Conservation (phyloP, 495 filamentous ascomycete genomes). For the Lepraria neglecta region DNA sequence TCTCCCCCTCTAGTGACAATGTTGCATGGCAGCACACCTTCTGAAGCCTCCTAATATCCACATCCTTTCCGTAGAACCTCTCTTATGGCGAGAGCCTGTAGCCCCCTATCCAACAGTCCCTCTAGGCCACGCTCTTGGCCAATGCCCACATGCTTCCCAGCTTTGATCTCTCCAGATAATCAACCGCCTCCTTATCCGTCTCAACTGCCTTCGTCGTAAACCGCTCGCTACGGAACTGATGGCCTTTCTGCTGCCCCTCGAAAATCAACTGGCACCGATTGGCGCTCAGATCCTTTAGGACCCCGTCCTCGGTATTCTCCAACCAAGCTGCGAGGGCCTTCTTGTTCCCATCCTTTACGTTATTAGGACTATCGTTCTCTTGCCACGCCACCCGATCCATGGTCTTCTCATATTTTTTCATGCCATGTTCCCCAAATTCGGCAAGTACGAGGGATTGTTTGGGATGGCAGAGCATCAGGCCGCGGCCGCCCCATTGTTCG, state of each 20-base stretch:
- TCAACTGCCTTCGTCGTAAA: conserved; percentile 65
- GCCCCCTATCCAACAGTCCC: not conserved
- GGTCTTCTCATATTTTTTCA: conserved; percentile 77
- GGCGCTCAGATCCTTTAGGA: conserved; percentile 66
- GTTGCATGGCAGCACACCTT: too few species aligned
- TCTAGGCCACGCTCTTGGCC: conserved; percentile 57
- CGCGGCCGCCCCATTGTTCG: conserved; percentile 77
- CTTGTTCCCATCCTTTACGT: conserved; percentile 52
- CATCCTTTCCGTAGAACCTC: not conserved
- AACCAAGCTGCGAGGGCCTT: conserved; percentile 64
- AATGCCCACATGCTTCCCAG: conserved; percentile 96
- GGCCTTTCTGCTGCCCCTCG: conserved; percentile 75
- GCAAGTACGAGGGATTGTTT: conserved; percentile 83
- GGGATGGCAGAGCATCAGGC: conserved; percentile 83
- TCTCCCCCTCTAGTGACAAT: too few species aligned
- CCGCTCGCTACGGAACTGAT: conserved; percentile 78
- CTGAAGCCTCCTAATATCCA: too few species aligned
- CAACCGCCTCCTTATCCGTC: conserved; percentile 79
- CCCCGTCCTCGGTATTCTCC: conserved; percentile 66
- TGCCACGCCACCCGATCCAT: conserved; percentile 96
- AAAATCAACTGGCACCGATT: conserved; percentile 80
- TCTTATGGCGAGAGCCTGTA: not conserved
- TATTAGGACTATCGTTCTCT: conserved; percentile 67
- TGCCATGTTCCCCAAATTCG: conserved; percentile 77
- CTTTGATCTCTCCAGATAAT: conserved; percentile 69